phyloP scores from a whole-genome alignment of 257 asterid species.

The Asclepias syriaca region DNA sequence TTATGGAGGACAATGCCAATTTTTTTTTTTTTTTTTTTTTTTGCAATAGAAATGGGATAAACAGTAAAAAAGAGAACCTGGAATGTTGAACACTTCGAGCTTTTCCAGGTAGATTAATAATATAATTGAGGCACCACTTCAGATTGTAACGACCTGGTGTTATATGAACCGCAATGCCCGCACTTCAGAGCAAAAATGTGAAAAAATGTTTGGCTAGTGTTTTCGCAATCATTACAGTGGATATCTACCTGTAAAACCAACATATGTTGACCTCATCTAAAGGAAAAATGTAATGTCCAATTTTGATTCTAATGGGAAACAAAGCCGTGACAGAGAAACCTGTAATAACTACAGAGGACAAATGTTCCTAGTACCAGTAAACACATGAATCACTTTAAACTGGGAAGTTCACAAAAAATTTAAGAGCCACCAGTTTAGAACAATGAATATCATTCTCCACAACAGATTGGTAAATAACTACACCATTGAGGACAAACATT shows the following conservation, averaged over 20 bases:
- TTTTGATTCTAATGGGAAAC: background rate
- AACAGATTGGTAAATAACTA: background rate
- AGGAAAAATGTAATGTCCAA: background rate
- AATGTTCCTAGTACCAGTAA: background rate
- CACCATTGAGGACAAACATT: background rate
- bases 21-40: background rate
- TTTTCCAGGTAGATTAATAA: conserved; percentile 9
- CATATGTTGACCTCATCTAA: background rate
- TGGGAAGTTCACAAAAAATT: background rate
- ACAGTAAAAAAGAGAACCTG: background rate
- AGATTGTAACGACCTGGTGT: conserved; percentile 55
- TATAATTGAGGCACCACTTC: conserved; percentile 34
- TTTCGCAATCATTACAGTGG: conserved; percentile 85
- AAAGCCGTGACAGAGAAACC: background rate
- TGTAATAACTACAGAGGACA: background rate
- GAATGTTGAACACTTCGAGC: background rate
- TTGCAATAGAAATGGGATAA: background rate
- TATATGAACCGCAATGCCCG: conserved; percentile 64
- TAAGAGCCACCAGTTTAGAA: background rate
- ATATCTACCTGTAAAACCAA: conserved; percentile 51
- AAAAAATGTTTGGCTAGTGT: conserved; percentile 52
- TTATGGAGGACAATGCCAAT: background rate
- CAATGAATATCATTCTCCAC: background rate
- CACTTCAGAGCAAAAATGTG: conserved; percentile 91
- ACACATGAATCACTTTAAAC: background rate